Conservation (phyloP, 2,329 filamentous ascomycete genomes). For the Cladophialophora psammophila region DNA sequence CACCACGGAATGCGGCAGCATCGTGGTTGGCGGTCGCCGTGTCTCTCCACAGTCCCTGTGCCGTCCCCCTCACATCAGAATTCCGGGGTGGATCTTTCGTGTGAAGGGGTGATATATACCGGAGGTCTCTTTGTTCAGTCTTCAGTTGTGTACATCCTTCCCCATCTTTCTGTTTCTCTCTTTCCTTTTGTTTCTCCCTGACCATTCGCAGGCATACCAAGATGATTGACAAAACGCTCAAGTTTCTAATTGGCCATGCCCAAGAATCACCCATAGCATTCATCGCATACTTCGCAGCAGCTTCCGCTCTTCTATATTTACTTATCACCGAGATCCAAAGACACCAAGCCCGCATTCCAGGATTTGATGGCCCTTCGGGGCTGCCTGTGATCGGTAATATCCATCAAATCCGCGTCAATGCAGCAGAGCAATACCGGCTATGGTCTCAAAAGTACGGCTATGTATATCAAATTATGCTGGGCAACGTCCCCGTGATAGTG, state of each 20-base stretch:
- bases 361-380: conserved; percentile 58
- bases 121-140: background rate
- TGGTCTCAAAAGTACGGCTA: conserved; percentile 60
- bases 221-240: conserved; percentile 37
- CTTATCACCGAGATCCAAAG: conserved; percentile 60
- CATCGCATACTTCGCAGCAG: conserved; percentile 32
- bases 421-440: conserved; percentile 63
- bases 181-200: background rate
- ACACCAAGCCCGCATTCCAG: conserved; percentile 53
- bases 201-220: background rate
- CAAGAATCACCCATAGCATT: conserved; percentile 30
- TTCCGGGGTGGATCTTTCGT: conserved; percentile 21
- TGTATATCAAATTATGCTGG: conserved; percentile 66
- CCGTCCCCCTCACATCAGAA: conserved; percentile 14
- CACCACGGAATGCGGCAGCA: background rate
- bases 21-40: background rate
- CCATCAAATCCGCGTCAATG: conserved; percentile 62
- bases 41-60: conserved; percentile 10
- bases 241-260: conserved; percentile 24
- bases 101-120: conserved; percentile 6
- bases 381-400: conserved; percentile 64
- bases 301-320: conserved; percentile 51
- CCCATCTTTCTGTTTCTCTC: background rate
- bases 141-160: background rate
- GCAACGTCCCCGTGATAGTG: conserved; percentile 64